Evolutionary conservation across 192 early-diverging fungal species (phyloP), one percentile per base, ranked within the genome.

Genomic region (Phycomyces nitens): DNA sequence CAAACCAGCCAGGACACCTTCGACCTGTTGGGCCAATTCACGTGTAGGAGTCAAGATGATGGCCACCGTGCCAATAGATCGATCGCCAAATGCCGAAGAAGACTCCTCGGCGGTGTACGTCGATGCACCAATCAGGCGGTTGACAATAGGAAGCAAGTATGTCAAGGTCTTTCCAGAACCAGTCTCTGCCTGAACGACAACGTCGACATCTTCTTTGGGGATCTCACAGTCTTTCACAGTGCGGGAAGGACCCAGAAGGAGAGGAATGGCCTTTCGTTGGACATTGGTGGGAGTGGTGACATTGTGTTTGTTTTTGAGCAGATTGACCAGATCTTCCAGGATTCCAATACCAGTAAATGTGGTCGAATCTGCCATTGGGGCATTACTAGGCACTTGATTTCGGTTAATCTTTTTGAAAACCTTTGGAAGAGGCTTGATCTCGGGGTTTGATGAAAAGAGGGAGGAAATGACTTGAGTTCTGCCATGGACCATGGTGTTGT

Each of bases 101-200:
- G 78, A 71, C 3, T 71, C 53, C 55, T 65, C 52, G 41, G 58
- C 11, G 59, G 60, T 51, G 58, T 62, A 29, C 15, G 74, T 68
- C 23, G 87, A 80, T 14, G 92, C 87, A 50, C 74, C 70, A 34
- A 99, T 75, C n/a, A 99, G 62, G 18, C 88, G 82, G 68, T 98
- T 88, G 27, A 98, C 62, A 58, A 99, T 94, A 15, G 98, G 98
- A 41, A 97, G 75, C 23, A 98, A 79, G 67, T 93, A 99, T 2
- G 95, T 82, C 47, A 99, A 78, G 0, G 98, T 99, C 71, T 99
- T 99, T 60, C 98, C 98, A 5, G 94, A 96, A 55, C 98, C 98
- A 3, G 96, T 99, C 62, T 94, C 91, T 15, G 96, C 93, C 71
- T 97, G 93, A 44, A 99, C 84, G 59, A 98, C 84, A 15, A 90